Conservation (phyloP, 1,284 basidiomycete genomes). For the Microstroma glucosiphilum region DNA sequence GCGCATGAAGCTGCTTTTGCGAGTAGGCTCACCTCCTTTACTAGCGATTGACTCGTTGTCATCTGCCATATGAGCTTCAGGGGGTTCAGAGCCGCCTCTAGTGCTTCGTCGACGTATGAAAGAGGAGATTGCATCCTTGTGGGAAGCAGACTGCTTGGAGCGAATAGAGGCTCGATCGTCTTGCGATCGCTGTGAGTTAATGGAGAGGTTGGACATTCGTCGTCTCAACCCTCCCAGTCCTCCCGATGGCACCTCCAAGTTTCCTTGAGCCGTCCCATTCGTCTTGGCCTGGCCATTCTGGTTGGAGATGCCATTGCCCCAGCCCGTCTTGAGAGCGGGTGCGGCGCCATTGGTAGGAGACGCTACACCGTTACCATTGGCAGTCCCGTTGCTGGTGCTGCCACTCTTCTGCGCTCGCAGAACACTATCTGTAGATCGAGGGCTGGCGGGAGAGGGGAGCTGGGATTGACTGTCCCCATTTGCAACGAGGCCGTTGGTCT, state of each 20-base stretch:
- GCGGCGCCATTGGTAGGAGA: neutral
- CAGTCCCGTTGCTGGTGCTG: neutral
- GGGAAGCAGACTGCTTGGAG: neutral
- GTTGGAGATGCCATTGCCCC: neutral
- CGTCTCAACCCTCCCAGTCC: neutral
- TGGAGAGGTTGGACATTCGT: neutral
- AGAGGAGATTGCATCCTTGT: neutral
- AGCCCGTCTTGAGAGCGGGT: neutral
- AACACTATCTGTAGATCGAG: too few species aligned
- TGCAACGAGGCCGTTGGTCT: conserved; percentile 7
- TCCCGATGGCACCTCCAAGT: too few species aligned
- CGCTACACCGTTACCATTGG: neutral
- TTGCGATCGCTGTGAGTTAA: neutral
- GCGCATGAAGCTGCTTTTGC: conserved; percentile 13
- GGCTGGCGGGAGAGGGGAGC: too few species aligned
- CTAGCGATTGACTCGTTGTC: neutral
- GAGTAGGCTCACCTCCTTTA: neutral
- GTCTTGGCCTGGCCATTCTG: conserved; percentile 5
- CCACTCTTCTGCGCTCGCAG: neutral
- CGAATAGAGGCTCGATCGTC: conserved; percentile 1
- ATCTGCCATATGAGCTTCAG: neutral
- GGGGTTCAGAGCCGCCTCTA: neutral
- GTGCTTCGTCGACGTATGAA: neutral
- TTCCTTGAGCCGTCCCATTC: neutral
- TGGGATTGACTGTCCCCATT: neutral